Evolutionary conservation across 2,329 filamentous ascomycete species (phyloP).

Genomic region (Mycosphaerella sp.): DNA sequence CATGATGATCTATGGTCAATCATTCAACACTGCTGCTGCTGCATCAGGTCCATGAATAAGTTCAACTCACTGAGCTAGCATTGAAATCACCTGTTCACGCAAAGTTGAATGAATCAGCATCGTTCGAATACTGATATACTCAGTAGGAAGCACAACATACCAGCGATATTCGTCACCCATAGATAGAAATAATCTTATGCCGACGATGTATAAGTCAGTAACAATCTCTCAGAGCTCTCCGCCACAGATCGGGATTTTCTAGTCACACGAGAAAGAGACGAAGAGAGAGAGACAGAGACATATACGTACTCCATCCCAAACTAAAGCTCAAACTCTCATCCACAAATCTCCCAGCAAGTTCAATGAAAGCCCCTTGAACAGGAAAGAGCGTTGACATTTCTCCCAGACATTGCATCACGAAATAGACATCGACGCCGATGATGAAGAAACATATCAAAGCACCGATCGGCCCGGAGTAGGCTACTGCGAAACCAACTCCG

Average conservation of each 20-base stretch:
- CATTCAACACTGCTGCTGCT: not conserved
- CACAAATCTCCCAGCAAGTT: conserved; percentile 15
- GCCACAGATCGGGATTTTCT: too few species aligned
- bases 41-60: not conserved
- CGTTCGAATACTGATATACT: too few species aligned
- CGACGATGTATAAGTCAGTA: too few species aligned
- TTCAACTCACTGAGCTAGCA: not conserved
- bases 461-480: conserved; percentile 15
- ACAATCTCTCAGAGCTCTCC: too few species aligned
- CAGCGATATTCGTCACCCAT: conserved; percentile 18
- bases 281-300: too few species aligned
- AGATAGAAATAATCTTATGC: conserved; percentile 12
- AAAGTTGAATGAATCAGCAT: too few species aligned
- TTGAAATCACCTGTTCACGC: not conserved
- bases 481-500: conserved; percentile 12
- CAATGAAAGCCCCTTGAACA: conserved; percentile 15
- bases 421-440: conserved; percentile 17
- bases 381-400: conserved; percentile 16
- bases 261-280: too few species aligned
- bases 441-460: conserved; percentile 16
- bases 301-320: conserved; percentile 8
- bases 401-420: conserved; percentile 17
- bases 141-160: too few species aligned
- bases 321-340: conserved; percentile 15
- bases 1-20: conserved; percentile 13